Evolutionary conservation across 176 grass and related monocot genomes (phyloP).

Genomic region (Elymus sibiricus): DNA sequence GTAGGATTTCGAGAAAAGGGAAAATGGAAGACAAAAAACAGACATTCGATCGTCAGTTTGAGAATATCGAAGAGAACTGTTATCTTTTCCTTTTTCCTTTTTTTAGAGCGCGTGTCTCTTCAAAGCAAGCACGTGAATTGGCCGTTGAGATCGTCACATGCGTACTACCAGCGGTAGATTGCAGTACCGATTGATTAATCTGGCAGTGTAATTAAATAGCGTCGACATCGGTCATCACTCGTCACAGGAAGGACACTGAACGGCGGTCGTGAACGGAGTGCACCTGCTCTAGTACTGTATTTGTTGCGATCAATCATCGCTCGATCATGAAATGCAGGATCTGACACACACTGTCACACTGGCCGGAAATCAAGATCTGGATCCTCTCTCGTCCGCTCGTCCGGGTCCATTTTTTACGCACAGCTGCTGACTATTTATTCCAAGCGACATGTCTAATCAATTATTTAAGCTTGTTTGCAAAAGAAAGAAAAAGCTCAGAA

Average conservation of each 20-base stretch:
- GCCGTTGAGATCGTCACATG: neutral
- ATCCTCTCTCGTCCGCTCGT: neutral
- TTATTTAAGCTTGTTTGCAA: too few relatives aligned
- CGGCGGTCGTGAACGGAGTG: neutral
- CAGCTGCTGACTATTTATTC: too few relatives aligned
- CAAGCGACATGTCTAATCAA: too few relatives aligned
- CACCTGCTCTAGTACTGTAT: neutral
- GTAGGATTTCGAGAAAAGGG: too few relatives aligned
- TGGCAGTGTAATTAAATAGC: neutral
- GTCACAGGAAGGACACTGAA: slow-evolving; percentile 1
- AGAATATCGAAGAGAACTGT: too few relatives aligned
- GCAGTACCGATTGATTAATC: neutral
- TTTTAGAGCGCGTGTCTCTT: neutral
- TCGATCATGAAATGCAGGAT: neutral
- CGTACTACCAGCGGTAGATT: neutral
- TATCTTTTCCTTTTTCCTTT: too few relatives aligned
- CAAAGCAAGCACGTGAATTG: neutral
- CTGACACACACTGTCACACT: neutral
- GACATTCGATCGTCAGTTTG: too few relatives aligned
- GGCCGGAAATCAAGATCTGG: neutral
- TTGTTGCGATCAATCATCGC: neutral
- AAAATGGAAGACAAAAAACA: too few relatives aligned
- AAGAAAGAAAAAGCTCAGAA: too few relatives aligned
- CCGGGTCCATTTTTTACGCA: too few relatives aligned
- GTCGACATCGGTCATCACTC: neutral